Evolutionary conservation across 2,329 filamentous ascomycete genomes (phyloP).

Genomic region (Achaetomium macrosporum): DNA sequence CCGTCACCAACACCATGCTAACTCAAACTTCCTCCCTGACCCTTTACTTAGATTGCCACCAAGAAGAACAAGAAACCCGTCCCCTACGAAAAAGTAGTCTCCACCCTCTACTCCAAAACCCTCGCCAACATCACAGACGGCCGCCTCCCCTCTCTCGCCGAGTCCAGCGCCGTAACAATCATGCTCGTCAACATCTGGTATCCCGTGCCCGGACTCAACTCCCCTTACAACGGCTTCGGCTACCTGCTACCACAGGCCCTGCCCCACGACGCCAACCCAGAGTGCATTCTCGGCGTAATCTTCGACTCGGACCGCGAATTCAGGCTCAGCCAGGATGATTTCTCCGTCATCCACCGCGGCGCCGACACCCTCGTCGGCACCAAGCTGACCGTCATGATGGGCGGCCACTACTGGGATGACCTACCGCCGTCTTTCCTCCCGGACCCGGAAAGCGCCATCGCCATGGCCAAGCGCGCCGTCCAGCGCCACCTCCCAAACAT

Average conservation of each 20-base stretch:
- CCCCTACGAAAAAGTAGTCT: constrained; percentile 55
- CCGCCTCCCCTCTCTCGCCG: constrained; percentile 43
- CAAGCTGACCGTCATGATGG: constrained; percentile 90
- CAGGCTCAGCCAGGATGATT: constrained; percentile 16
- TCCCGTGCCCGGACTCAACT: constrained; percentile 54
- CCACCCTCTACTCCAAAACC: constrained; percentile 51
- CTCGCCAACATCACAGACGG: constrained; percentile 35
- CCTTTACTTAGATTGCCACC: constrained; percentile 11
- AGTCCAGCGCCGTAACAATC: constrained; percentile 67
- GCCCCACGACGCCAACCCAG: constrained; percentile 28
- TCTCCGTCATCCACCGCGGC: constrained; percentile 28
- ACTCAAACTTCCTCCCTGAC: background rate
- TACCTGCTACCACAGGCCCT: constrained; percentile 77
- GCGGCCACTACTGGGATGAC: constrained; percentile 83
- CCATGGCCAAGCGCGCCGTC: constrained; percentile 65
- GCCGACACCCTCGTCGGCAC: constrained; percentile 58
- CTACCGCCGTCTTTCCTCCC: constrained; percentile 45
- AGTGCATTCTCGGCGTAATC: constrained; percentile 67
- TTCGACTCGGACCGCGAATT: constrained; percentile 68
- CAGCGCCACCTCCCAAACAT: constrained; percentile 72
- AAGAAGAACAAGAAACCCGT: constrained; percentile 16
- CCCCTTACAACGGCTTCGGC: constrained; percentile 67
- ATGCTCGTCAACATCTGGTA: constrained; percentile 93
- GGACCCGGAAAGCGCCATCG: constrained; percentile 56
- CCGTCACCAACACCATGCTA: background rate